Evolutionary conservation across 306 rosid species (phyloP).

Genomic region (Cucurbita moschata): DNA sequence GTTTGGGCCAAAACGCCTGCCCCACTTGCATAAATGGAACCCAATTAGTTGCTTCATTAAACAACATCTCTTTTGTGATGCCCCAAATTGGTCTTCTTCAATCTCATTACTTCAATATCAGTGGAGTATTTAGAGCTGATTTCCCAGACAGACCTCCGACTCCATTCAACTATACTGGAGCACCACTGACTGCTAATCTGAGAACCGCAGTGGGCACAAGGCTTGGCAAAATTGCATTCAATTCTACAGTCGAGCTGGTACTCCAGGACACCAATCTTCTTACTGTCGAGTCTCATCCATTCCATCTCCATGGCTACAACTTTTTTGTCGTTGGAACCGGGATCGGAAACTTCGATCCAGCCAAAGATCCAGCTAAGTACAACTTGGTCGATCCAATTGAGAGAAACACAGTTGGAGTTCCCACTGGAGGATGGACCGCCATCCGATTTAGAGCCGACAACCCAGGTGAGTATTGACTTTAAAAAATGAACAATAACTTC

Average conservation of each 20-base stretch:
- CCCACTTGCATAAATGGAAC: conserved; percentile 66
- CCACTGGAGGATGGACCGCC: conserved; percentile 74
- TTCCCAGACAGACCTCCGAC: conserved; percentile 53
- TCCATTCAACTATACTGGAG: conserved; percentile 61
- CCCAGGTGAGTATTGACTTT: conserved; percentile 33
- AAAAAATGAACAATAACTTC: not conserved
- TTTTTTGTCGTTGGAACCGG: conserved; percentile 64
- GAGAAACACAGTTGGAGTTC: conserved; percentile 72
- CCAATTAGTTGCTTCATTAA: conserved; percentile 58
- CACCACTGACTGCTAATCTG: conserved; percentile 45
- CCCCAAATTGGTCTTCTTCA: conserved; percentile 67
- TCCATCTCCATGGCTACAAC: conserved; percentile 64
- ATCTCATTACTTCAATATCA: conserved; percentile 55
- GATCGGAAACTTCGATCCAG: conserved; percentile 55
- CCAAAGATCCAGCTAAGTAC: conserved; percentile 51
- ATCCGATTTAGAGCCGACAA: conserved; percentile 63
- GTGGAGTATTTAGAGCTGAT: conserved; percentile 58
- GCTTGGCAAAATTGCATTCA: conserved; percentile 45
- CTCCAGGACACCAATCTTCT: conserved; percentile 61
- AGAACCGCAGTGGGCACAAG: conserved; percentile 44
- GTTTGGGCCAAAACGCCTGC: conserved; percentile 52
- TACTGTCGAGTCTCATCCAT: conserved; percentile 62
- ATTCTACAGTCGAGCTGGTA: conserved; percentile 60
- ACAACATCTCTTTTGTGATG: conserved; percentile 68
- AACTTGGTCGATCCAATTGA: conserved; percentile 71